Conservation (phyloP, 2,329 filamentous ascomycete genomes). For the Aspergillus tamarii region DNA sequence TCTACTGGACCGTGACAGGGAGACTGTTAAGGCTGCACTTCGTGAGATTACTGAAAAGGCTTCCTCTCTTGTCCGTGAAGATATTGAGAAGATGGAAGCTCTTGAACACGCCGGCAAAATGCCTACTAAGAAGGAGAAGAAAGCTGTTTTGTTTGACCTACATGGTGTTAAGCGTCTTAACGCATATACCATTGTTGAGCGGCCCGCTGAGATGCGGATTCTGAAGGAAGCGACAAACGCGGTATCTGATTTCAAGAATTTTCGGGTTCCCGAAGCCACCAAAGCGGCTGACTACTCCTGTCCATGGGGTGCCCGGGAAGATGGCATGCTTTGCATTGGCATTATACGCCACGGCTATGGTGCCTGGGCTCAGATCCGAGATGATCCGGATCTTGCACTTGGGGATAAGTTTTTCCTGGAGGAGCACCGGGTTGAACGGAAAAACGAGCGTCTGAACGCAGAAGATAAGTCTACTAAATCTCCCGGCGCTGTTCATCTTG, state of each 20-base stretch:
- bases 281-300: constrained; percentile 92
- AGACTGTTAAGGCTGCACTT: constrained; percentile 76
- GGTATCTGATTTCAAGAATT: constrained; percentile 71
- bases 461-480: constrained; percentile 68
- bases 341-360: constrained; percentile 94
- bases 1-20: constrained; percentile 77
- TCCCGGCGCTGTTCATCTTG: constrained; percentile 94
- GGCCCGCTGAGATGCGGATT: constrained; percentile 84
- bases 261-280: constrained; percentile 86
- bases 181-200: constrained; percentile 90
- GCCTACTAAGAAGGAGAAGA: constrained; percentile 94
- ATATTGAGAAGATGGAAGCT: constrained; percentile 64
- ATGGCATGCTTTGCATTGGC: constrained; percentile 94
- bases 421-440: constrained; percentile 97
- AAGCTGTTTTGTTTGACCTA: constrained; percentile 94
- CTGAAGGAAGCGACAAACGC: constrained; percentile 72
- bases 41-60: constrained; percentile 77
- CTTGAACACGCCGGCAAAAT: constrained; percentile 76
- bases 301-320: constrained; percentile 88
- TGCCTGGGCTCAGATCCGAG: constrained; percentile 91
- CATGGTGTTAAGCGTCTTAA: constrained; percentile 93
- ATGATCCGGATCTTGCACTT: constrained; percentile 84
- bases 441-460: constrained; percentile 77
- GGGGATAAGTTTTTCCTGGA: constrained; percentile 92
- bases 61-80: constrained; percentile 72